These are phyloP conservation scores for Phylloporus sp. DNA, from an alignment of 768 basidiomycete species.

Conservation along the genomic window DNA sequence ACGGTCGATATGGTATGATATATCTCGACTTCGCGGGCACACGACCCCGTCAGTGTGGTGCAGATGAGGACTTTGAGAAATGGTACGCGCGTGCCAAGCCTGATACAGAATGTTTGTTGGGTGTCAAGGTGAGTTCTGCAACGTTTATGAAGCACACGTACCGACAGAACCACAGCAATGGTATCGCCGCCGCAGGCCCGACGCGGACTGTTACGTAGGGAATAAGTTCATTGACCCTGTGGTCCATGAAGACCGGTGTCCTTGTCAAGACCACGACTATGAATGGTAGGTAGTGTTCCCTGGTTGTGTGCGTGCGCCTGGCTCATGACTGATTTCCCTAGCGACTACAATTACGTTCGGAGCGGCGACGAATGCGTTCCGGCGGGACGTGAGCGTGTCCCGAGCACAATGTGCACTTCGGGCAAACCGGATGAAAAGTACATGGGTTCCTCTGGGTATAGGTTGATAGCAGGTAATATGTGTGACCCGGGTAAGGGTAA, in stretches of 20 bases:
- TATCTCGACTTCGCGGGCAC: constrained; percentile 79
- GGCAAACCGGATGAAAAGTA: constrained; percentile 56
- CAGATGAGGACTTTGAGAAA: constrained; percentile 67
- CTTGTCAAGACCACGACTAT: constrained; percentile 82
- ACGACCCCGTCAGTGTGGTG: constrained; percentile 63
- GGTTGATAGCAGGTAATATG: constrained; percentile 88
- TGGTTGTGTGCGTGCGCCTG: not conserved
- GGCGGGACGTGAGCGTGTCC: constrained; percentile 83
- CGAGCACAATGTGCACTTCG: constrained; percentile 60
- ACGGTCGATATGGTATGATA: constrained; percentile 64
- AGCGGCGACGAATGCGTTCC: constrained; percentile 73
- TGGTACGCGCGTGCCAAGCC: constrained; percentile 78
- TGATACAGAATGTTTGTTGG: constrained; percentile 82
- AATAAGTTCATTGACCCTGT: constrained; percentile 86
- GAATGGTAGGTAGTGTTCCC: constrained; percentile 67
- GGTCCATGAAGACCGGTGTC: constrained; percentile 75
- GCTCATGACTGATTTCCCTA: constrained; percentile 24
- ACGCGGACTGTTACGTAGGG: constrained; percentile 85
- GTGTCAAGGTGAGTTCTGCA: constrained; percentile 66
- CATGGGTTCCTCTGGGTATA: constrained; percentile 85
- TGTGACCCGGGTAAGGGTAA: constrained; percentile 58
- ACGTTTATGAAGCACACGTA: not conserved
- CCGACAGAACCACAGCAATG: constrained; percentile 64
- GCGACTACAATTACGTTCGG: constrained; percentile 86
- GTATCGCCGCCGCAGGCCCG: constrained; percentile 78